phyloP scores from a whole-genome alignment of 73 alveolate species.

The Tetrahymena borealis region DNA sequence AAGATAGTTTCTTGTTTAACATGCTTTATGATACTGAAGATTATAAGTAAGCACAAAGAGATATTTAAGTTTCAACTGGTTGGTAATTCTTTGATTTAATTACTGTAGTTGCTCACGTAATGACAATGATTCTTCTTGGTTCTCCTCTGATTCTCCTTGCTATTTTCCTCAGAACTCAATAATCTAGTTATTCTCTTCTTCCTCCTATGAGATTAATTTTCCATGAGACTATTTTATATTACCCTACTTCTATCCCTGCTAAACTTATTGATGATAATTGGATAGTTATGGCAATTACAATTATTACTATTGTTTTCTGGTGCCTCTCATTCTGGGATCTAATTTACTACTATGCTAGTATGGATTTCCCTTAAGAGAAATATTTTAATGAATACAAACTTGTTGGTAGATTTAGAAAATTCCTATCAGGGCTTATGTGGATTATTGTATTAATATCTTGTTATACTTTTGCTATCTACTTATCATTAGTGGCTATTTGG shows the following conservation, averaged over 20 bases:
- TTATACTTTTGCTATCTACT: constrained; percentile 16
- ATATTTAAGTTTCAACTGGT: constrained; percentile 16
- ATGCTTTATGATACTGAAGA: constrained; percentile 5
- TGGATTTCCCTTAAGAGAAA: constrained; percentile 43
- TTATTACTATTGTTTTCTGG: constrained; percentile 24
- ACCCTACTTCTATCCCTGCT: constrained; percentile 19
- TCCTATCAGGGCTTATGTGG: constrained; percentile 36
- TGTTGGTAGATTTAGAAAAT: constrained; percentile 16
- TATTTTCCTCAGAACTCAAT: constrained; percentile 11
- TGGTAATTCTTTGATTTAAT: constrained; percentile 40
- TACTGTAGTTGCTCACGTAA: constrained; percentile 39
- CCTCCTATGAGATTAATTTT: constrained; percentile 24
- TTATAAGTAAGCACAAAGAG: constrained; percentile 30
- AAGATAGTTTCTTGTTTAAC: not conserved
- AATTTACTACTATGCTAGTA: constrained; percentile 20
- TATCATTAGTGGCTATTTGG: constrained; percentile 37
- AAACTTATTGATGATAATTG: constrained; percentile 29
- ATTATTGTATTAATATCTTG: constrained; percentile 20
- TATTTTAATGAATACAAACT: constrained; percentile 19
- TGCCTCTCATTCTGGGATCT: constrained; percentile 23
- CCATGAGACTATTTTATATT: not conserved
- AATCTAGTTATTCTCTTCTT: constrained; percentile 11
- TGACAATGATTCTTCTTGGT: constrained; percentile 3
- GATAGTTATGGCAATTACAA: constrained; percentile 10
- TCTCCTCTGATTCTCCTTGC: constrained; percentile 22